Conservation (phyloP, 306 rosid species). For the Trifolium repens region DNA sequence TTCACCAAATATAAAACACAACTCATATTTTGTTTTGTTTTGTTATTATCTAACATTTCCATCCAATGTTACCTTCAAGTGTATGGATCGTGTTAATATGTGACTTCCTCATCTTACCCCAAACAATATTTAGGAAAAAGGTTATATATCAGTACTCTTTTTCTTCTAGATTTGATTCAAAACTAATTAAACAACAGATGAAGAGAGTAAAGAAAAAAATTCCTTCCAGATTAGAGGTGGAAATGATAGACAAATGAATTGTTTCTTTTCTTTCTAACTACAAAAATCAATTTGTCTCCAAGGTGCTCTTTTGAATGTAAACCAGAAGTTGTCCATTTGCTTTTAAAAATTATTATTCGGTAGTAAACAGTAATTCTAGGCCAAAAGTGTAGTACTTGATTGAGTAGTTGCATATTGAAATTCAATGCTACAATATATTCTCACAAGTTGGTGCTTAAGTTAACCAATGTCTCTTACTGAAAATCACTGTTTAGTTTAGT, state of each 20-base stretch:
- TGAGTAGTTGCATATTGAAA: slow-evolving; percentile 35
- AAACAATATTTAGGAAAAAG: neutral
- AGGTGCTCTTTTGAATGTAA: neutral
- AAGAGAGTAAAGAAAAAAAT: neutral
- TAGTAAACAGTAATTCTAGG: slow-evolving; percentile 17
- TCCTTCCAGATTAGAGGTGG: slow-evolving; percentile 8
- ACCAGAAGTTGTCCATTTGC: slow-evolving; percentile 28
- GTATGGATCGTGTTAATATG: neutral
- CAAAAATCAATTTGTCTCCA: neutral
- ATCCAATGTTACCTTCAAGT: neutral
- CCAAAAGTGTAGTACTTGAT: slow-evolving; percentile 7
- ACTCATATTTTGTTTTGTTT: neutral
- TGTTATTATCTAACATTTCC: neutral
- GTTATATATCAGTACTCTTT: neutral
- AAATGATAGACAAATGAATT: neutral
- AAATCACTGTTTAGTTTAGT: slow-evolving; percentile 8
- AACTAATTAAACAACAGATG: neutral
- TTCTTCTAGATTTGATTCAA: neutral
- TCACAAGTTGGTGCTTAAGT: slow-evolving; percentile 7
- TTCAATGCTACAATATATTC: slow-evolving; percentile 13
- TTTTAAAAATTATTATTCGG: slow-evolving; percentile 10
- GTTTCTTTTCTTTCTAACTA: neutral
- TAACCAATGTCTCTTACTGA: neutral
- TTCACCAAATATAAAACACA: neutral
- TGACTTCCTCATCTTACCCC: neutral